phyloP scores from a whole-genome alignment of 2,329 filamentous ascomycete genomes.

The Magnaporthiopsis rhizophila region DNA sequence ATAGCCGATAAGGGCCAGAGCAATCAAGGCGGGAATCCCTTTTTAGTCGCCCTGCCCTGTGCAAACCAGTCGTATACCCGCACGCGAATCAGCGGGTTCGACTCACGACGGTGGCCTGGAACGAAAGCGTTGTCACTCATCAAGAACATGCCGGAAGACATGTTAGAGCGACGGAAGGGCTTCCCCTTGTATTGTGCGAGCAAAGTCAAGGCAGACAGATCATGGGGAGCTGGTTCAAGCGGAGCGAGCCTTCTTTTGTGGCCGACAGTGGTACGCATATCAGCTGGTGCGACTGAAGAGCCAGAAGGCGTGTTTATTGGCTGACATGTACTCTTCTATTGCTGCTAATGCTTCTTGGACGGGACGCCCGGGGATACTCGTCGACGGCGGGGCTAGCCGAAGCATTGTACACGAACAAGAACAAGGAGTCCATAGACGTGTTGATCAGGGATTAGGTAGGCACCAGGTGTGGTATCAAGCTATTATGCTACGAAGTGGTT shows the following conservation, averaged over 20 bases:
- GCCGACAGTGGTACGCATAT: constrained; percentile 9
- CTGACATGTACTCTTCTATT: not conserved
- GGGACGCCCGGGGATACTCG: not conserved
- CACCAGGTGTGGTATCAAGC: not conserved
- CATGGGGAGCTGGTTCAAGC: constrained; percentile 28
- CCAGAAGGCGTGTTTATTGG: not conserved
- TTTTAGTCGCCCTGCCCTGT: too few relatives aligned
- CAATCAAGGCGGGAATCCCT: not conserved
- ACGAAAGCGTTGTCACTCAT: constrained; percentile 25
- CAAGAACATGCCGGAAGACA: constrained; percentile 23
- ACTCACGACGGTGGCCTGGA: constrained; percentile 23
- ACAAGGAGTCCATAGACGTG: not conserved
- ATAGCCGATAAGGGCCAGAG: too few relatives aligned
- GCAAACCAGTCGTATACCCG: constrained; percentile 8
- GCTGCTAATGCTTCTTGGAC: not conserved
- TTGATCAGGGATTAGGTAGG: not conserved
- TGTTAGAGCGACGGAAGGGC: constrained; percentile 21
- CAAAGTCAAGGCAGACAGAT: constrained; percentile 29
- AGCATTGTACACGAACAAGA: not conserved
- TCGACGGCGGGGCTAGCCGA: not conserved
- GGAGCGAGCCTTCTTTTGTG: constrained; percentile 18
- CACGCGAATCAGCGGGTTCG: constrained; percentile 10
- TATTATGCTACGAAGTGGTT: not conserved
- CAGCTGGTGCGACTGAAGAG: not conserved
- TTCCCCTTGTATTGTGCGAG: constrained; percentile 27